phyloP scores from a whole-genome alignment of 176 grass and related monocot species.

The Ensete glaucum region DNA sequence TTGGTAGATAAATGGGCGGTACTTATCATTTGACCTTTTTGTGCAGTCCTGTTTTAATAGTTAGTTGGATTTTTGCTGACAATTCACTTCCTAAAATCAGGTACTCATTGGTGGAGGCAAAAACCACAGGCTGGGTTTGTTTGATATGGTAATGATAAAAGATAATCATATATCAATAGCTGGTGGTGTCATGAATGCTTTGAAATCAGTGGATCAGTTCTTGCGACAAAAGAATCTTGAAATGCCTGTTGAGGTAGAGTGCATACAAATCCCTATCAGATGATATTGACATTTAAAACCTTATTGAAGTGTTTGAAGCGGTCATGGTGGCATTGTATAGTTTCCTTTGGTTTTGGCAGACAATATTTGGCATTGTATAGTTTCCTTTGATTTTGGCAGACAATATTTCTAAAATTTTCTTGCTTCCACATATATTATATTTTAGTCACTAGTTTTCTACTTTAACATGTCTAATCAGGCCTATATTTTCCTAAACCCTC shows the following conservation, averaged over 20 bases:
- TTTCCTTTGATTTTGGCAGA: background rate
- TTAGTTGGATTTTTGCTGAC: slow-evolving; percentile 1
- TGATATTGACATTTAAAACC: background rate
- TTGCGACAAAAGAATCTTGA: slow-evolving; percentile 51
- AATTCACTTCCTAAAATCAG: slow-evolving; percentile 24
- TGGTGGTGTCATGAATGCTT: slow-evolving; percentile 67
- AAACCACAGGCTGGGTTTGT: slow-evolving; percentile 92
- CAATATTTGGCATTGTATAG: background rate
- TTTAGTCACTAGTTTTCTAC: background rate
- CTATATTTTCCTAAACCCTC: no score
- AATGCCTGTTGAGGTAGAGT: slow-evolving; percentile 79
- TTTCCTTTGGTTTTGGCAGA: background rate
- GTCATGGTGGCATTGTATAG: background rate
- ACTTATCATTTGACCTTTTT: slow-evolving; percentile 24
- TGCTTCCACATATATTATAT: background rate
- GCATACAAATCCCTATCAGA: background rate
- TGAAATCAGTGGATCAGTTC: slow-evolving; percentile 75
- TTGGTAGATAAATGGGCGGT: slow-evolving; percentile 93
- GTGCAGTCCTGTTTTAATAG: background rate
- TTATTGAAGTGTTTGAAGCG: background rate
- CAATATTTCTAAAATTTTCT: background rate
- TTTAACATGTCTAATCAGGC: background rate
- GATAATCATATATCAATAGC: slow-evolving; percentile 98
- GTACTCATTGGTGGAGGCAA: slow-evolving; percentile 93
- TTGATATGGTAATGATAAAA: slow-evolving; percentile 99